Base-by-base conservation (phyloP, 129 eudicot species). In the Helichrysum umbraculigerum region DNA sequence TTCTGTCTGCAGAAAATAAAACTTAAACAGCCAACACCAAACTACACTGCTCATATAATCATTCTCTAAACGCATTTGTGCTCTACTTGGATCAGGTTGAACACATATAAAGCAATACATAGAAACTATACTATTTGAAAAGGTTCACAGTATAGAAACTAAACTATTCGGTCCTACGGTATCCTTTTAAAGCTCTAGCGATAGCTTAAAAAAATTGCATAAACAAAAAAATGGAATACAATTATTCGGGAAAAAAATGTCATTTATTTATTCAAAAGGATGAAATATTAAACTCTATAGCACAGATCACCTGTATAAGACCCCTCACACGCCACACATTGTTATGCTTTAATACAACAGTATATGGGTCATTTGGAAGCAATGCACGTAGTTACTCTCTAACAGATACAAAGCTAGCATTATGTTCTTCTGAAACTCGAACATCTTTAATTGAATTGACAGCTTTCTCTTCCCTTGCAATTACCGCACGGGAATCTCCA, bases 311-410 rank as follows among this genome's bases (percentile, higher is more conserved):
- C 91, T 89, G 91, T 19, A 89, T 89, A 75, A 89, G 72, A 62
- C 91, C 95, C 77, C 85, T 89, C 52, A 89, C 95, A 32, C 95
- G 95, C 96, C 96, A 89, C 41, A 89, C 92, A 37, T 78, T 85
- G 29, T n/a, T n/a, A n/a, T 87, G 90, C 89, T 87, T 89, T 47
- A 87, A 67, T 5, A 83, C 88, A 6, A 87, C 92, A 62, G 87
- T 85, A 30, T 85, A 79, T 7, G 87, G 83, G 81, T 89, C 96
- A 67, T 85, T 79, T 11, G 96, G 96, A 76, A 85, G 92, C 83
- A 74, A 76, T 34, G 70, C 9, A 39, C 25, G 90, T 30, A 89
- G 73, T 62, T 89, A 90, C 71, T 87, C 81, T 50, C 92, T 80
- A 39, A 89, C 90, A 51, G 88, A 85, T 79, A 33, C 87, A 42